A percentile compares a stretch with the other conserved stretches of the same genome.
phyloP scores from a whole-genome alignment of 1,139 yeast genomes.

The Saccharomyces hybrid region DNA sequence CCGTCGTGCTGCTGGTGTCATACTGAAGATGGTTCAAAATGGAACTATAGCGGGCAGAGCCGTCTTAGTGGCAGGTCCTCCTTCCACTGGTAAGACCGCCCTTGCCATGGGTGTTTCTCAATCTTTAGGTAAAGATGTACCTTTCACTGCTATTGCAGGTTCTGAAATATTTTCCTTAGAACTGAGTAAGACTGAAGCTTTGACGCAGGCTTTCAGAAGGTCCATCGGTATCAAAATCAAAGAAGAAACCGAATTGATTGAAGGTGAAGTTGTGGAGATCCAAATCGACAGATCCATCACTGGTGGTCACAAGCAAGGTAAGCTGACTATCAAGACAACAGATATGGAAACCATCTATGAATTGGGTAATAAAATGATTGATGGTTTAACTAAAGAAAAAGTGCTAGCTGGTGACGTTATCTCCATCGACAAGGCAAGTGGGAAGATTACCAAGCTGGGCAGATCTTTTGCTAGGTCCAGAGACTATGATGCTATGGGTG shows the following conservation, averaged over 20 bases:
- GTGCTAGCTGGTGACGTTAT: conserved; percentile 97
- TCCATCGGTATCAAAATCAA: conserved; percentile 92
- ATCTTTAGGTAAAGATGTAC: conserved; percentile 82
- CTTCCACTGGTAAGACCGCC: conserved; percentile 98
- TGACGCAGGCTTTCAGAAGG: conserved; percentile 92
- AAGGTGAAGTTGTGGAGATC: conserved; percentile 98
- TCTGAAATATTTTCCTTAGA: conserved; percentile 90
- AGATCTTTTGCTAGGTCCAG: conserved; percentile 93
- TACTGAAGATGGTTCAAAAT: conserved; percentile 84
- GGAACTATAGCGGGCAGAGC: conserved; percentile 97
- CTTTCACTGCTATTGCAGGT: conserved; percentile 92
- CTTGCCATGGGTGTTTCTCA: conserved; percentile 96
- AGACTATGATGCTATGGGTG: conserved; percentile 99
- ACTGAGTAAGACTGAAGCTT: conserved; percentile 87
- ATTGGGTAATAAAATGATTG: conserved; percentile 95
- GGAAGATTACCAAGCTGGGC: conserved; percentile 89
- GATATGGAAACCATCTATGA: conserved; percentile 99
- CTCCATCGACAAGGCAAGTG: conserved; percentile 91
- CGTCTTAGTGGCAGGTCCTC: conserved; percentile 93
- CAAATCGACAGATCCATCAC: conserved; percentile 94
- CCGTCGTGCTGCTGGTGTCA: conserved; percentile 91
- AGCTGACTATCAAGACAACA: conserved; percentile 92
- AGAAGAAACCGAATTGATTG: conserved; percentile 95
- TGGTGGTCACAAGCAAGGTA: conserved; percentile 98
- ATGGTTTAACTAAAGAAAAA: conserved; percentile 88